phyloP scores from a whole-genome alignment of 768 basidiomycete species.

The Phlebiopsis flavidoalba region DNA sequence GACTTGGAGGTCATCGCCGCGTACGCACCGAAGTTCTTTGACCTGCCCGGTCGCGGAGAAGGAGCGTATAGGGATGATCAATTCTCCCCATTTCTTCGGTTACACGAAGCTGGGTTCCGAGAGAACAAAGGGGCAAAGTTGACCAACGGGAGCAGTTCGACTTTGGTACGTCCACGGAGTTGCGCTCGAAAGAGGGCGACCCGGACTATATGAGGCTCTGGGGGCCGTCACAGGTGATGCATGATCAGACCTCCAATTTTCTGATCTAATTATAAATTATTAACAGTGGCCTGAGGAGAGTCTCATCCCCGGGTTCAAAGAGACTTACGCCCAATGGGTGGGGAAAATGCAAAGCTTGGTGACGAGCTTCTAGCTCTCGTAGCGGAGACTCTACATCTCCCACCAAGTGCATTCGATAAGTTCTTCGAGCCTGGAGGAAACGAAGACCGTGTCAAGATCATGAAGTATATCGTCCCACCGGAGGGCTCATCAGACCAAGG shows the following conservation, averaged over 20 bases:
- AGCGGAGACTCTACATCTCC: slow-evolving; percentile 65
- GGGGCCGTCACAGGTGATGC: slow-evolving; percentile 68
- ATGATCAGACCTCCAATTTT: not conserved
- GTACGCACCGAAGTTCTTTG: slow-evolving; percentile 69
- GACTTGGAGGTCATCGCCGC: slow-evolving; percentile 41
- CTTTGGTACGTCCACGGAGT: slow-evolving; percentile 56
- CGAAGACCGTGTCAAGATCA: slow-evolving; percentile 72
- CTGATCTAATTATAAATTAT: not conserved
- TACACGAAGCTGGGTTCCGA: slow-evolving; percentile 71
- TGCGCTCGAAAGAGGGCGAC: slow-evolving; percentile 55
- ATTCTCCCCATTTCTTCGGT: slow-evolving; percentile 76
- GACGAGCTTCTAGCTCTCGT: slow-evolving; percentile 57
- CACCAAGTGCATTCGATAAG: slow-evolving; percentile 48
- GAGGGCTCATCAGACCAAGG: slow-evolving; percentile 52
- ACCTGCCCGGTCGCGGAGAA: slow-evolving; percentile 70
- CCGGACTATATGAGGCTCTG: slow-evolving; percentile 68
- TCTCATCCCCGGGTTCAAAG: slow-evolving; percentile 66
- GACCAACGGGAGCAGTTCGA: slow-evolving; percentile 82
- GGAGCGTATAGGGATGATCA: slow-evolving; percentile 62
- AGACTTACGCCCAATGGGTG: slow-evolving; percentile 52
- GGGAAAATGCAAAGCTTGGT: slow-evolving; percentile 56
- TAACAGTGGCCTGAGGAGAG: slow-evolving; percentile 73
- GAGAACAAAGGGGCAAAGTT: slow-evolving; percentile 65
- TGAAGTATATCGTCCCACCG: slow-evolving; percentile 66
- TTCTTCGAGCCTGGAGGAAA: slow-evolving; percentile 55